Evolutionary conservation across 805 yeast genomes (phyloP), one percentile per base, ranked within the genome.

Genomic region (Lipomyces oligophaga): DNA sequence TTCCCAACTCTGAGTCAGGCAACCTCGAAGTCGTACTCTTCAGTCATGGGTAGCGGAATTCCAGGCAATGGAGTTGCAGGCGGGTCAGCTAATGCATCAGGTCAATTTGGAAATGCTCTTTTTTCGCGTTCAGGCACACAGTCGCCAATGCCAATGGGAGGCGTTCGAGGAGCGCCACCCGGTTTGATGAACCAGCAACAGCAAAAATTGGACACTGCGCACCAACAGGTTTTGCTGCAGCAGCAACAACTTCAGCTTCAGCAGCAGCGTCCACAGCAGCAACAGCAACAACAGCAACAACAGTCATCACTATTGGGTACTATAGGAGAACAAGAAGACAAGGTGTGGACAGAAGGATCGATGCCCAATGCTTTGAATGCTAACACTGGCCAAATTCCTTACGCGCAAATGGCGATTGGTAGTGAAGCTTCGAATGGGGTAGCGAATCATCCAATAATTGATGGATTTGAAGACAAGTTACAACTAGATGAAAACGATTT

Each of bases 1-100:
- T 49, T 49, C 18, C 54, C 54, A 6, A 34, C 53, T 1, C 40
- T 49, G 20, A 52, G 54, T 4, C 47, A 42, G 27, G 41, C 40
- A 11, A 38, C 41, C 1, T 28, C 46, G 13, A 39, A 47, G 26
- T 43, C 44, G n/a, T 43, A 38, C 27, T 35, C 45, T 7, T 31
- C 44, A 3, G 31, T 31, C 3, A 37, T 36, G 7, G 49, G 49
- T 8, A 31, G 34, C 19, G 34, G 44, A 11, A 28, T 15, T 19
- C 27, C 38, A 16, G 27, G 46, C 38, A 28, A 27, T 22, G 16
- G 13, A 13, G 5, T 26, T 19, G 26, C 4, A 21, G 31, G 31
- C 37, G 15, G 16, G 13, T 5, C 30, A n/a, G 16, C 25, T 18
- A 25, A 20, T 19, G 42, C 20, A 4, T 36, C 27, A 21, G 36